These are phyloP conservation scores for Pelargonium myrrhifolium DNA, from an alignment of 441 rosid species.

Conservation along the genomic window DNA sequence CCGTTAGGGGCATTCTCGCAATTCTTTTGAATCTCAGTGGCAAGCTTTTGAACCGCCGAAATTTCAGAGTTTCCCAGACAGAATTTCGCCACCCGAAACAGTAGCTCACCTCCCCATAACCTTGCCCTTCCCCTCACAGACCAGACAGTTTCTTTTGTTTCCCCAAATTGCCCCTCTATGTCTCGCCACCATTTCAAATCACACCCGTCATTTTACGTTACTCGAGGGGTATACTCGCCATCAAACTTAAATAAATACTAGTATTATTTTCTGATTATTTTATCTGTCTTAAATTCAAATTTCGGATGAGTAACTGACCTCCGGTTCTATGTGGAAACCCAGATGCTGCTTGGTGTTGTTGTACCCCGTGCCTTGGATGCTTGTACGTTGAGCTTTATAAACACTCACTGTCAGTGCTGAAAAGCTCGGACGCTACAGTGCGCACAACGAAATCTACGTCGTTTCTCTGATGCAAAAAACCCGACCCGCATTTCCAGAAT, in stretches of 20 bases:
- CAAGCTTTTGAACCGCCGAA: slow-evolving; percentile 37
- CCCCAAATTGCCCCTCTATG: not conserved
- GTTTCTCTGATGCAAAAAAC: slow-evolving; percentile 20
- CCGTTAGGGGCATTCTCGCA: slow-evolving; percentile 58
- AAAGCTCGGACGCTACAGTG: slow-evolving; percentile 17
- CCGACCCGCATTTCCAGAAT: slow-evolving; percentile 22
- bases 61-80: slow-evolving; percentile 43
- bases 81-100: slow-evolving; percentile 39
- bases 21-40: slow-evolving; percentile 10
- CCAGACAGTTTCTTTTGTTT: slow-evolving; percentile 11
- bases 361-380: slow-evolving; percentile 21
- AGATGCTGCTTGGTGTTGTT: slow-evolving; percentile 17
- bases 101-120: slow-evolving; percentile 24
- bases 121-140: slow-evolving; percentile 19
- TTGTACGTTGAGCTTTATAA: slow-evolving; percentile 27
- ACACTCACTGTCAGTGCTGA: slow-evolving; percentile 7
- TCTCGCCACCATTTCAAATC: not conserved
- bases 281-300: slow-evolving; percentile 34
- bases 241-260: not conserved
- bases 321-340: slow-evolving; percentile 1
- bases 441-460: slow-evolving; percentile 33
- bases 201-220: not conserved
- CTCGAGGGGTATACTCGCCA: slow-evolving; percentile 22
- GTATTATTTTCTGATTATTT: not conserved
- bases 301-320: slow-evolving; percentile 28